These are phyloP conservation scores for Apiospora arundinis DNA, from an alignment of 2,329 filamentous ascomycete genomes.

Conservation along the genomic window DNA sequence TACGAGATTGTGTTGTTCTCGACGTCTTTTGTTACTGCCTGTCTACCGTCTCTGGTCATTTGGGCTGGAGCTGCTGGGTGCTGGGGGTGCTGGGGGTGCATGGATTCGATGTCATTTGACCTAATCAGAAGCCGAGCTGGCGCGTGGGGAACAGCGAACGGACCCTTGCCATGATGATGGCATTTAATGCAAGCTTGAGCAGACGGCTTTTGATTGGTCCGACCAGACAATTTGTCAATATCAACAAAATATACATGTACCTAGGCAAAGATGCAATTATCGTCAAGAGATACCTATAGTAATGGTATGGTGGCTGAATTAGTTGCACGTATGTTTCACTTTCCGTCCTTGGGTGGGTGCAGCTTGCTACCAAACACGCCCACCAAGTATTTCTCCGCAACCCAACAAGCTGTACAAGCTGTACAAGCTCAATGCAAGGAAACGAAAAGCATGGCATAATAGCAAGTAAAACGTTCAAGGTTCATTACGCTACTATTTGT, in stretches of 20 bases:
- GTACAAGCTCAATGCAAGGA: background rate
- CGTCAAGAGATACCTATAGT: no score
- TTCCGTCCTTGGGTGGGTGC: background rate
- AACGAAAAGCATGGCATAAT: background rate
- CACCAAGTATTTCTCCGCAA: background rate
- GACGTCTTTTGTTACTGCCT: background rate
- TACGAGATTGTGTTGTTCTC: background rate
- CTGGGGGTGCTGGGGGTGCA: background rate
- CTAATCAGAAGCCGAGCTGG: conserved; percentile 10
- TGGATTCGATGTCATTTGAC: conserved; percentile 24
- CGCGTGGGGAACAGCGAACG: conserved; percentile 12
- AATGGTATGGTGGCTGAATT: background rate
- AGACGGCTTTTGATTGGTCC: background rate
- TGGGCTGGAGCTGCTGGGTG: background rate
- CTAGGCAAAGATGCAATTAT: background rate
- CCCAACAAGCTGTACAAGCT: background rate
- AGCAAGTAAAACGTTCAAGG: background rate
- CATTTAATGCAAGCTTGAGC: background rate
- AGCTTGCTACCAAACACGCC: background rate
- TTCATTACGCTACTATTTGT: background rate
- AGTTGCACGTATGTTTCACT: background rate
- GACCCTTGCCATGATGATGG: conserved; percentile 13
- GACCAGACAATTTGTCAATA: background rate
- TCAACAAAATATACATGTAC: background rate
- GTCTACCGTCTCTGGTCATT: background rate